Base-by-base conservation (phyloP, 345 rosid genomes). In the Cochlearia excelsa region DNA sequence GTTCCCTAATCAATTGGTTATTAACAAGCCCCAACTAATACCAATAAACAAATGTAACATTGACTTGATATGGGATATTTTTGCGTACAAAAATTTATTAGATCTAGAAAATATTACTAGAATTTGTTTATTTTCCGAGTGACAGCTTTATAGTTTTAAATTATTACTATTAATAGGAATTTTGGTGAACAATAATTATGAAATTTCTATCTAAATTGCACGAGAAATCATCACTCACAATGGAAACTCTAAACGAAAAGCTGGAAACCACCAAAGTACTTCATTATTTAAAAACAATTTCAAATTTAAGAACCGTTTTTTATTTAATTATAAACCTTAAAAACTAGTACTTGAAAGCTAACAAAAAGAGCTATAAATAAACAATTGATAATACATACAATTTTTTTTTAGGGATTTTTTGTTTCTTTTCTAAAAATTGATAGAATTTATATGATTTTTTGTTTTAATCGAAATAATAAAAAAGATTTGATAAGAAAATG, bases 401-500 rank as follows among this genome's bases (percentile, higher is more conserved):
- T 26, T 35, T 26, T 2, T 2, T 54, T 33, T 0, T 34, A 26
- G 29, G 37, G 31, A 35, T 3, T 29, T 29, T 41, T 26, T 41
- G 5, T 33, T 2, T 33, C 3, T 33, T 40, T 9, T 9, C 2
- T 28, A n/a, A 7, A 0, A 5, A 33, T 4, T 11, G 49, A 42
- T 3, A 56, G 11, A 56, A 29, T 28, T 11, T 23, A 57, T 43
- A 46, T 27, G 4, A 49, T 28, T 40, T 38, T 40, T 26, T 16
- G 23, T 16, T 42, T 30, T 3, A 53, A 60, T 52, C 16, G 11
- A 44, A 28, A 45, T 29, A 46, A 53, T 28, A 33, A 48, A 49
- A 46, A 61, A 55, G 51, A 62, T 61, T 6, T 63, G 35, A 29
- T 35, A 16, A 42, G 74, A 70, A 69, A 69, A 63, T n/a, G 69